Evolutionary conservation across 2,329 filamentous ascomycete genomes (phyloP).

Genomic region (Fusarium sororula): DNA sequence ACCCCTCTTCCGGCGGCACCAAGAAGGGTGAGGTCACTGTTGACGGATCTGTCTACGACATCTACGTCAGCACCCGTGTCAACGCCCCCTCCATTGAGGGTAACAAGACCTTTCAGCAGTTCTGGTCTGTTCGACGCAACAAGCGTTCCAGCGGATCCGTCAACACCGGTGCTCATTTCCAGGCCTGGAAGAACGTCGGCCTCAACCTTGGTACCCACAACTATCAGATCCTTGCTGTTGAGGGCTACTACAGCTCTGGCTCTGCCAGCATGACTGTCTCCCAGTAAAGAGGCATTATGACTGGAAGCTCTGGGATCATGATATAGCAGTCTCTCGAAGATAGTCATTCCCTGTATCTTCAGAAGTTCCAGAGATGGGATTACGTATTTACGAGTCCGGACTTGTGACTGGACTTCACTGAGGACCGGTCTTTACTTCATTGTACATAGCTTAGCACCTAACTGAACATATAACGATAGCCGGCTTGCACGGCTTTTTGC

Average conservation of each 20-base stretch:
- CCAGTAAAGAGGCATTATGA: background rate
- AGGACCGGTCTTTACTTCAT: conserved; percentile 2
- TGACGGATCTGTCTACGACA: conserved; percentile 51
- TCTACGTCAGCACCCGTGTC: conserved; percentile 48
- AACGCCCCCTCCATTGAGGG: conserved; percentile 60
- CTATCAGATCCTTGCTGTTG: conserved; percentile 65
- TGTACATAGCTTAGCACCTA: conserved; percentile 6
- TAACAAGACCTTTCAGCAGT: conserved; percentile 61
- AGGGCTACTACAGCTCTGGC: conserved; percentile 62
- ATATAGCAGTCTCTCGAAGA: background rate
- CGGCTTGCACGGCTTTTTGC: background rate
- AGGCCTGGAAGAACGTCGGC: conserved; percentile 60
- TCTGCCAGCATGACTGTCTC: conserved; percentile 57
- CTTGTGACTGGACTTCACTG: conserved; percentile 6
- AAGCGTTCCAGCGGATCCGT: conserved; percentile 62
- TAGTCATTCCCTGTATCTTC: background rate
- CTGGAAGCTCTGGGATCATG: background rate
- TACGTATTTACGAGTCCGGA: background rate
- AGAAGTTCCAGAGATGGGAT: background rate
- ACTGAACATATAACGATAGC: conserved; percentile 4
- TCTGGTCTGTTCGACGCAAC: conserved; percentile 59
- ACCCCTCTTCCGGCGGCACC: conserved; percentile 46
- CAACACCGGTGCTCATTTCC: conserved; percentile 60
- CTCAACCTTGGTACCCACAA: conserved; percentile 58
- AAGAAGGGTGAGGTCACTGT: conserved; percentile 48